A percentile compares a stretch with the other conserved stretches of the same genome.
phyloP scores from a whole-genome alignment of 2,329 filamentous ascomycete species.

The Daldinia sp. region DNA sequence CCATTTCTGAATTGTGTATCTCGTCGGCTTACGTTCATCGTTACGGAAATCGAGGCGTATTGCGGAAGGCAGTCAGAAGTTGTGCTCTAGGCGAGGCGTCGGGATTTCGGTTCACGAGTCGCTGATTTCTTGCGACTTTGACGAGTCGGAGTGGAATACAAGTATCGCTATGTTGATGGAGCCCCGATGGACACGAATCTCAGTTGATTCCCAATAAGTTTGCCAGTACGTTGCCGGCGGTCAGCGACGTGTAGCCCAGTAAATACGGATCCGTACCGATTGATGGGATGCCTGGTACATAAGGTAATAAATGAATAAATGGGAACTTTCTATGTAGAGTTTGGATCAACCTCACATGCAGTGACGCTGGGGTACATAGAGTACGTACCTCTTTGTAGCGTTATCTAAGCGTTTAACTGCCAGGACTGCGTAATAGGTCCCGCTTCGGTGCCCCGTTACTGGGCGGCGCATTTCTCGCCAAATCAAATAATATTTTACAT shows the following conservation, averaged over 20 bases:
- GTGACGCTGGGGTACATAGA: not conserved
- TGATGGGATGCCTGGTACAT: too few species aligned
- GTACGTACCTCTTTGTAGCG: conserved; percentile 18
- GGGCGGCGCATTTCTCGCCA: too few species aligned
- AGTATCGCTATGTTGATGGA: conserved; percentile 3
- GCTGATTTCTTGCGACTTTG: not conserved
- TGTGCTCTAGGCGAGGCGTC: not conserved
- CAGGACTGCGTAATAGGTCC: not conserved
- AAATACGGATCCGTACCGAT: conserved; percentile 10
- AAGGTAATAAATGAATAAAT: too few species aligned
- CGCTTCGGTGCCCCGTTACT: too few species aligned
- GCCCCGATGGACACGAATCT: not conserved
- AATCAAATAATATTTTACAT: too few species aligned
- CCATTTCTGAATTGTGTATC: not conserved
- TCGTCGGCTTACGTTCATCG: conserved; percentile 31
- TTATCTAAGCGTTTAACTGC: too few species aligned
- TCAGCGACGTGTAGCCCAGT: conserved; percentile 16
- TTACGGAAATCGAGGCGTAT: not conserved
- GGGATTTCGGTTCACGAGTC: not conserved
- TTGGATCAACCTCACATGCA: conserved; percentile 10
- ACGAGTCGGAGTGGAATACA: not conserved
- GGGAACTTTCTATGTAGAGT: conserved; percentile 14
- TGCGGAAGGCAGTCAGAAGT: not conserved
- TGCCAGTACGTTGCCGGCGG: not conserved
- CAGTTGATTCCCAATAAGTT: not conserved